Conservation (phyloP, 2,329 filamentous ascomycete species). For the Fusarium sp. region DNA sequence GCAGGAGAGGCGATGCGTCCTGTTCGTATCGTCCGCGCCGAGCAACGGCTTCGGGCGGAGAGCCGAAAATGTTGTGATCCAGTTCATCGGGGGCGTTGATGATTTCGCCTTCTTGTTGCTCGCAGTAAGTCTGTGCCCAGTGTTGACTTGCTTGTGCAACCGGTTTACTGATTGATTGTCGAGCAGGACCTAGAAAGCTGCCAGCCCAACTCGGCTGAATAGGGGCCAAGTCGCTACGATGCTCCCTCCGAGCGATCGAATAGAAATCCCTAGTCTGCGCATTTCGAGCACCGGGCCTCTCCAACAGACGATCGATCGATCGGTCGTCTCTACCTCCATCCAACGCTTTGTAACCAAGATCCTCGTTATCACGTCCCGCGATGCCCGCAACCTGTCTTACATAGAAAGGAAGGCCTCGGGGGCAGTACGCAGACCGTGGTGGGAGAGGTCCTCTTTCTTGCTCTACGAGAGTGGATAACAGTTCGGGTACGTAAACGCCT, state of each 20-base stretch:
- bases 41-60: not conserved
- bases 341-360: not conserved
- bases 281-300: not conserved
- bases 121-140: no score
- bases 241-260: not conserved
- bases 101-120: no score
- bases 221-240: not conserved
- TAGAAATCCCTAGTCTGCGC: no score
- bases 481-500: not conserved
- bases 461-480: conserved; percentile 29
- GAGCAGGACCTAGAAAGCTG: no score
- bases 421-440: not conserved
- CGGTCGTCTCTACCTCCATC: not conserved
- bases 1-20: not conserved
- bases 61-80: not conserved
- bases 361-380: not conserved
- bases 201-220: no score
- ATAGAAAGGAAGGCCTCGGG: not conserved
- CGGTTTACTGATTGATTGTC: not conserved
- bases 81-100: no score
- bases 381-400: not conserved
- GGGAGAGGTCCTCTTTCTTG: conserved; percentile 7
- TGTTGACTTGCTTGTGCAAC: not conserved
- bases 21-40: not conserved
- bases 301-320: no score